Conservation (phyloP, 768 basidiomycete genomes). For the Heimioporus sp. region DNA sequence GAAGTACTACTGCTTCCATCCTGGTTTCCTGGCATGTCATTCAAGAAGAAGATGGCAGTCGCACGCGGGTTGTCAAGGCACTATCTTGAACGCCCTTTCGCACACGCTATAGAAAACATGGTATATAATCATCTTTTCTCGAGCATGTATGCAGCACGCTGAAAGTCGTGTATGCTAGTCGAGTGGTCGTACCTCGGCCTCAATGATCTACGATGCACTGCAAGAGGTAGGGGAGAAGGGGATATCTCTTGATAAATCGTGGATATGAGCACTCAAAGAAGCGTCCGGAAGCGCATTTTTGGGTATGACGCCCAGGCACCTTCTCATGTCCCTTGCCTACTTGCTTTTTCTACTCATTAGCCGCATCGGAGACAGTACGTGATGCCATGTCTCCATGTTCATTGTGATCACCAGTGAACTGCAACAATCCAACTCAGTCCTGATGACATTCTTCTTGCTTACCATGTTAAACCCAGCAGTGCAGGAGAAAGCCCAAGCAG, state of each 20-base stretch:
- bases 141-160: neutral
- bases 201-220: conserved; percentile 8
- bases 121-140: neutral
- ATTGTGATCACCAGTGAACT: too few relatives aligned
- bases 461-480: too few relatives aligned
- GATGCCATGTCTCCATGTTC: neutral
- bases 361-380: neutral
- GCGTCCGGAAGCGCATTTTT: conserved; percentile 7
- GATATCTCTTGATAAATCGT: neutral
- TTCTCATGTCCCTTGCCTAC: neutral
- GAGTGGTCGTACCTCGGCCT: neutral
- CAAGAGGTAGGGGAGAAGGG: neutral
- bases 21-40: conserved; percentile 16
- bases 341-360: neutral
- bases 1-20: conserved; percentile 5
- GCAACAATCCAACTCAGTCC: too few relatives aligned
- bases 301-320: too few relatives aligned
- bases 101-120: neutral
- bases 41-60: neutral
- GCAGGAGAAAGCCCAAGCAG: too few relatives aligned
- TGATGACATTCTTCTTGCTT: too few relatives aligned
- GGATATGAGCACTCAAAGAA: conserved; percentile 6
- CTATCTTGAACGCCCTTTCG: conserved; percentile 5
- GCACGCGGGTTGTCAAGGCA: neutral
- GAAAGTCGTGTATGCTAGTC: too few relatives aligned